Evolutionary conservation across 2,329 filamentous ascomycete genomes (phyloP), one percentile per base, ranked within the genome.

Genomic region (Biscogniauxia sp.): DNA sequence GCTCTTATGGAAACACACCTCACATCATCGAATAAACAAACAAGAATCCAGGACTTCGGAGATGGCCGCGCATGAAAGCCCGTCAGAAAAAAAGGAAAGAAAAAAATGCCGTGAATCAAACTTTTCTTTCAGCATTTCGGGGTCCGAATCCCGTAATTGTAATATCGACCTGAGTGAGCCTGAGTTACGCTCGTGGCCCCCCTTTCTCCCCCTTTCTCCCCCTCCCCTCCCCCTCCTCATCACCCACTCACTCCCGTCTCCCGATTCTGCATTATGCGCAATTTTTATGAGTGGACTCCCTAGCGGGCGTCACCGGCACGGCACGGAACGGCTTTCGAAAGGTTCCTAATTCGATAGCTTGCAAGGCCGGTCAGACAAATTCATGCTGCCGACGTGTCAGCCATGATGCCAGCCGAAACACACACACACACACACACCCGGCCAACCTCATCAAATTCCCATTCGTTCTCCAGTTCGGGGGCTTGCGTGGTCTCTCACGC

Each of bases 81-180:
- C 25, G n/a, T 23, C 23, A 19, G 20, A 23, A 6, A n/a, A 45
- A 58, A 28, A 9, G 9, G 26, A 28, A 9, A 28, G 28, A 32
- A 32, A 11, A 19, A 51, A 60, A 64, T 60, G 62, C 62, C 60
- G 64, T 62, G 64, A 51, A 23, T 54, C 52, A 60, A 55, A 55
- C 45, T 57, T 56, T 20, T 23, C n/a, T 20, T 25, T 51, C 45
- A 25, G 60, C 51, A 55, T 63, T 60, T 55, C 37, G 56, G 56
- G 60, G 58, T 56, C 55, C 50, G 59, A 56, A 57, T 56, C 41
- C 57, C 55, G 58, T 53, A 62, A 53, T 55, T 55, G 51, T 49
- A 55, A 64, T 54, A 52, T 41, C 57, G 52, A 64, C 53, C 56
- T 58, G 54, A 60, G 58, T 55, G 59, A 56, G 56, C 61, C 62